These are phyloP conservation scores for Paxillus ammoniavirescens DNA, from an alignment of 768 basidiomycete genomes.

Conservation along the genomic window DNA sequence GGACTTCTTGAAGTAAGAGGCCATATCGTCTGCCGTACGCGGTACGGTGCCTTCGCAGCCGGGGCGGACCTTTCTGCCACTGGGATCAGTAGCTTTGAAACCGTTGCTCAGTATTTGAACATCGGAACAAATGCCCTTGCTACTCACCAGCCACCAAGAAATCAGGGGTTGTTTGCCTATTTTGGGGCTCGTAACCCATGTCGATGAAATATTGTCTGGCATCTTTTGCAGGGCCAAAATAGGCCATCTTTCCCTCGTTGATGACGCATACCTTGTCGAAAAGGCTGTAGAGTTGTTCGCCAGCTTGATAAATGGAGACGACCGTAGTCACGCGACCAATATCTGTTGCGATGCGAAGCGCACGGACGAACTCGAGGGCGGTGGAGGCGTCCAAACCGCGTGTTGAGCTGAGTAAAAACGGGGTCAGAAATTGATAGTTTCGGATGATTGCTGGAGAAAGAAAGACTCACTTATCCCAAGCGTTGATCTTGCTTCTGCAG, in stretches of 20 bases:
- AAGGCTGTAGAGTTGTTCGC: slow-evolving; percentile 58
- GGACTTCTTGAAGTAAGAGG: slow-evolving; percentile 43
- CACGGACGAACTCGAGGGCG: slow-evolving; percentile 69
- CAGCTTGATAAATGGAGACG: slow-evolving; percentile 85
- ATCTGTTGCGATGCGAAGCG: slow-evolving; percentile 64
- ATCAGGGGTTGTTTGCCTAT: slow-evolving; percentile 60
- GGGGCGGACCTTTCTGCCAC: slow-evolving; percentile 48
- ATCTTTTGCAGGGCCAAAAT: slow-evolving; percentile 51
- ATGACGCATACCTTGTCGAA: slow-evolving; percentile 73
- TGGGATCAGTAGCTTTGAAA: slow-evolving; percentile 54
- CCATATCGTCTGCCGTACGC: slow-evolving; percentile 58
- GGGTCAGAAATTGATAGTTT: not conserved
- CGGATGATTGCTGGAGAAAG: not conserved
- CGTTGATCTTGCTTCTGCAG: slow-evolving; percentile 56
- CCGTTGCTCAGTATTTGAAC: slow-evolving; percentile 24
- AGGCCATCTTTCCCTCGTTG: slow-evolving; percentile 53
- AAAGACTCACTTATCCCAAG: slow-evolving; percentile 72
- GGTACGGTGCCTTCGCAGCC: slow-evolving; percentile 43
- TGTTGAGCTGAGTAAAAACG: slow-evolving; percentile 48
- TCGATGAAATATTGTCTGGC: slow-evolving; percentile 57
- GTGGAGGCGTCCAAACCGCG: slow-evolving; percentile 67
- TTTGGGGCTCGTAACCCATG: slow-evolving; percentile 51
- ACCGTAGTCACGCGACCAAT: slow-evolving; percentile 53
- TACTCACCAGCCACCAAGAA: slow-evolving; percentile 47
- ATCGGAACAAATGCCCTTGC: not conserved